These are phyloP conservation scores for Clitoria ternatea DNA, from an alignment of 306 rosid species.

Conservation along the genomic window DNA sequence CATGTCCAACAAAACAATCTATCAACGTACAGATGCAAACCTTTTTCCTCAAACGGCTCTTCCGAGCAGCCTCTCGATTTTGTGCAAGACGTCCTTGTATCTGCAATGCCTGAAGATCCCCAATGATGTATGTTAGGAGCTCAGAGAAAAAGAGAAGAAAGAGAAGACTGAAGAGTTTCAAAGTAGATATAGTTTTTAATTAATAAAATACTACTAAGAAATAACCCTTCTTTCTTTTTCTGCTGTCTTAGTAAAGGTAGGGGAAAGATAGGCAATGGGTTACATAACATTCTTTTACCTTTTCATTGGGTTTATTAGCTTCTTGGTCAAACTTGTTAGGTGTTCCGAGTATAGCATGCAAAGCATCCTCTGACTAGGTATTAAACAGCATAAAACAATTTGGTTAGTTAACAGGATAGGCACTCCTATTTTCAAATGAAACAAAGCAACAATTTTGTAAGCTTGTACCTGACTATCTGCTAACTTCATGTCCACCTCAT, in stretches of 20 bases:
- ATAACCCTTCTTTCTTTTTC: no score
- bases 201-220: no score
- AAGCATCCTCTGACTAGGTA: constrained; percentile 44
- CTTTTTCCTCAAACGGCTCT: no score
- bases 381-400: not conserved
- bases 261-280: not conserved
- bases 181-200: no score
- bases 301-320: constrained; percentile 34
- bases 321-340: constrained; percentile 38
- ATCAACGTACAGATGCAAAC: constrained; percentile 25
- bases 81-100: no score
- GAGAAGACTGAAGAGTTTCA: no score
- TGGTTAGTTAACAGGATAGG: constrained; percentile 4
- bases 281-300: constrained; percentile 27
- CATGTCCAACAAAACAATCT: not conserved
- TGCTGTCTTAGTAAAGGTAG: constrained; percentile 51
- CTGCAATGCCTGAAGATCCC: no score
- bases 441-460: constrained; percentile 28
- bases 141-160: no score
- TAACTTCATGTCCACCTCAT: no score
- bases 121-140: no score
- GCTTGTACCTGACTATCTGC: no score
- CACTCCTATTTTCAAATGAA: constrained; percentile 3
- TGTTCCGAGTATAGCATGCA: constrained; percentile 27
- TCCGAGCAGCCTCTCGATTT: no score